Conservation (phyloP, 306 rosid genomes). For the Pyrus pyrifolia region DNA sequence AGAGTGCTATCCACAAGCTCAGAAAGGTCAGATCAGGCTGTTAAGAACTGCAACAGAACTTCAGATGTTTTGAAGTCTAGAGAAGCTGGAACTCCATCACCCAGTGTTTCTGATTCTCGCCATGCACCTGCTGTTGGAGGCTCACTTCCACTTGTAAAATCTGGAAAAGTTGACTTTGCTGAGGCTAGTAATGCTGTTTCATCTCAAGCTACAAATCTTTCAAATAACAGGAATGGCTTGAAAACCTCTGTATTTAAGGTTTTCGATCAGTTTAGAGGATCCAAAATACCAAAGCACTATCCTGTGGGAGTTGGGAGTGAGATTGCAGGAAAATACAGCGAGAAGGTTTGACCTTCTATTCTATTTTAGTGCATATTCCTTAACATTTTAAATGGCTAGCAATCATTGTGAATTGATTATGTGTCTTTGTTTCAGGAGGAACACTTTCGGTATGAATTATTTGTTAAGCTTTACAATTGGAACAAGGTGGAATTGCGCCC, state of each 20-base stretch:
- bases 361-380: not conserved
- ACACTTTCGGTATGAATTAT: conserved; percentile 60
- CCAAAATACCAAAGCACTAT: conserved; percentile 48
- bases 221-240: conserved; percentile 55
- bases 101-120: conserved; percentile 22
- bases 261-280: conserved; percentile 76
- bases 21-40: conserved; percentile 33
- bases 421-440: conserved; percentile 41
- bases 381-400: conserved; percentile 4
- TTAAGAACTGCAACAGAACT: conserved; percentile 17
- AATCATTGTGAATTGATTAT: conserved; percentile 3
- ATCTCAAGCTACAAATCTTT: conserved; percentile 38
- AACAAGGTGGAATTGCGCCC: conserved; percentile 71
- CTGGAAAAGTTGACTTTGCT: conserved; percentile 27
- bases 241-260: conserved; percentile 70
- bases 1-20: conserved; percentile 27
- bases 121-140: conserved; percentile 32
- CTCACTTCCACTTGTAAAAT: conserved; percentile 23
- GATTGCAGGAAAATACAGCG: conserved; percentile 44
- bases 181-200: conserved; percentile 35
- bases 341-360: conserved; percentile 49
- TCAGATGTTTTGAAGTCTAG: conserved; percentile 25
- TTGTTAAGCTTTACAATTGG: conserved; percentile 75
- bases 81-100: conserved; percentile 19
- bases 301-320: conserved; percentile 38